phyloP scores from a whole-genome alignment of 2,329 filamentous ascomycete species.

The Venturia nashicola region DNA sequence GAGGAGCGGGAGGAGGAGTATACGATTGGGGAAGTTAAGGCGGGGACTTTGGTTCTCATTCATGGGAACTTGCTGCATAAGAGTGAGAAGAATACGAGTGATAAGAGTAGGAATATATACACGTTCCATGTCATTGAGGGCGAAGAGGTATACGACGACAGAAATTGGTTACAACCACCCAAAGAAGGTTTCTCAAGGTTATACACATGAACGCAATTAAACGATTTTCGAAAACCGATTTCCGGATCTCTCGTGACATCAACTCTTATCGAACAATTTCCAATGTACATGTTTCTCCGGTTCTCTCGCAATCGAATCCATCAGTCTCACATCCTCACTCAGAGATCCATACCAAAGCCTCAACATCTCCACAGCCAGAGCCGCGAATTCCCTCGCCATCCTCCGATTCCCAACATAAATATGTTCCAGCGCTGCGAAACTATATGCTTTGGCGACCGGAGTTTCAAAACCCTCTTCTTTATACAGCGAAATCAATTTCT shows the following conservation, averaged over 20 bases:
- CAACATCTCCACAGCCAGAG: slow-evolving; percentile 17
- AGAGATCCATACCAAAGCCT: slow-evolving; percentile 16
- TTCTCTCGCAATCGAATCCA: slow-evolving; percentile 21
- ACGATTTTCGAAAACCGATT: not conserved
- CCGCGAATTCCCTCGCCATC: slow-evolving; percentile 23
- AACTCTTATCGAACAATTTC: not conserved
- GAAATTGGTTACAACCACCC: slow-evolving; percentile 89
- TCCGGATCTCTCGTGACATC: not conserved
- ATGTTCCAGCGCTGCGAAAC: slow-evolving; percentile 27
- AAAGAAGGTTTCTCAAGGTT: slow-evolving; percentile 50
- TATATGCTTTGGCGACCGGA: slow-evolving; percentile 23
- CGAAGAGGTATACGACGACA: slow-evolving; percentile 62
- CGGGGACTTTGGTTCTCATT: slow-evolving; percentile 81
- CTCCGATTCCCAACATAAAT: slow-evolving; percentile 23
- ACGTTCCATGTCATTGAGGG: slow-evolving; percentile 96
- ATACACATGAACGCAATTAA: not conserved
- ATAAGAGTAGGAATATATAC: slow-evolving; percentile 77
- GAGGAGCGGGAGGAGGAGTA: slow-evolving; percentile 46
- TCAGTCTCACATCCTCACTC: slow-evolving; percentile 21
- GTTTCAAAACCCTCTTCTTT: slow-evolving; percentile 22
- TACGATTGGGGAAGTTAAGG: slow-evolving; percentile 75
- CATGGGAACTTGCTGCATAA: slow-evolving; percentile 94
- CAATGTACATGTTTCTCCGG: slow-evolving; percentile 21
- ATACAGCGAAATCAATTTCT: slow-evolving; percentile 26
- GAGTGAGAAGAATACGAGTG: slow-evolving; percentile 82